Base-by-base conservation (phyloP, 1,139 yeast species). In the Kurtzmaniella quercitrusa region DNA sequence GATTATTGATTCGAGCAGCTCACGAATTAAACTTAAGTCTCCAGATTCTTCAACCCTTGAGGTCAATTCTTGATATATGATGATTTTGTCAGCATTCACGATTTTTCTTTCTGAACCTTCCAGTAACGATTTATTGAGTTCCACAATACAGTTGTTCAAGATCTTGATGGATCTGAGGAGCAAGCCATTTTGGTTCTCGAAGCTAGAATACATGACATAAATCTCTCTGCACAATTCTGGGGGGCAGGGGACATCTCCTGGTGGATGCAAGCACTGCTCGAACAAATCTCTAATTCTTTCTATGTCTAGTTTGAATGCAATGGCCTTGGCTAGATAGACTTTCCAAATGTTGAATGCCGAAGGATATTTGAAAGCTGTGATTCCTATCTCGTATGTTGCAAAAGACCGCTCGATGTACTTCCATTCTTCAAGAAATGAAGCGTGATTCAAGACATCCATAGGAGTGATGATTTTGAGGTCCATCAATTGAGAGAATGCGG, bases 221-320 rank as follows among this genome's bases (percentile, higher is more conserved):
- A 88, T 66, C 0, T 79, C 63, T 47, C 77, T 77, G 24, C 73
- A 60, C 19, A 50, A 68, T 15, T 48, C 63, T 0, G 73, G 55
- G 0, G 88, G 86, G 47, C 85, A 75, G 11, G 39, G 21, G 3
- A n/a, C 14, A 59, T 60, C 24, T 61, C 69, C 31, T 77, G 55
- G 4, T 79, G 46, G 48, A 33, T 49, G 23, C 11, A 69, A 41
- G 38, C 82, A 58, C 40, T 81, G 81, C 45, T 88, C 95, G 61
- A 87, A 89, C 16, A 86, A 56, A 49, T 87, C 95, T 36, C 95
- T 66, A 5, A 86, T 63, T 47, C 88, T 66, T 52, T 88, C 96
- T 1, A 44, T 59, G 52, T 52, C 61, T 39, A 54, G 52, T 44
- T 51, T 48, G 39, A 56, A 54, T 31, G 66, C 57, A 12, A 82